Evolutionary conservation across 257 asterid species (phyloP).

Genomic region (Solanum lycopersicoides): DNA sequence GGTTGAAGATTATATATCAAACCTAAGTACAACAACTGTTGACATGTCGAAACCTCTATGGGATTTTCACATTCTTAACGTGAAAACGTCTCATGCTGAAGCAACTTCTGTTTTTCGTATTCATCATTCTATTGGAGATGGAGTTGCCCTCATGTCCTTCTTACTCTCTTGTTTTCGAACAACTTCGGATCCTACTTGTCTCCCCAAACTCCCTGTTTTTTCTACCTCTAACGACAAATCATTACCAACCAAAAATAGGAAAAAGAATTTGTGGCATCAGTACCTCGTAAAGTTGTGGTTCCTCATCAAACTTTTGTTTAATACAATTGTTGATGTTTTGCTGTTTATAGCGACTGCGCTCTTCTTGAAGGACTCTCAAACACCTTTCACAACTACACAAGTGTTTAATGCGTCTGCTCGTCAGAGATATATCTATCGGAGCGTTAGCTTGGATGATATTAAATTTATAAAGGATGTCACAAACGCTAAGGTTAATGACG

Average conservation of each 20-base stretch:
- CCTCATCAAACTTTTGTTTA: not conserved
- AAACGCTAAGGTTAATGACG: not conserved
- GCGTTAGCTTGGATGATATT: not conserved
- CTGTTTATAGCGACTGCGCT: not conserved
- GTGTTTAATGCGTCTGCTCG: not conserved
- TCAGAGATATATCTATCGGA: not conserved
- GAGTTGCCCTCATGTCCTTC: not conserved
- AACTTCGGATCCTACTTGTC: not conserved
- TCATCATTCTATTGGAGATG: not conserved
- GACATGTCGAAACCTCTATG: not conserved
- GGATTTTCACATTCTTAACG: not conserved
- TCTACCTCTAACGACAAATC: not conserved
- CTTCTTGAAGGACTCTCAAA: not conserved
- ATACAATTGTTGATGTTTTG: not conserved
- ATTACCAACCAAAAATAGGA: not conserved
- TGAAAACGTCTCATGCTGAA: not conserved
- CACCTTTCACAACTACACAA: not conserved
- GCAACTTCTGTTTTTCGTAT: not conserved
- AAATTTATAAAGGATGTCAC: not conserved
- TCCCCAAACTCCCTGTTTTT: not conserved
- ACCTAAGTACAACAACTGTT: not conserved
- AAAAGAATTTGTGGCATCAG: not conserved
- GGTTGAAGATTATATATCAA: not conserved
- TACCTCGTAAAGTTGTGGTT: not conserved
- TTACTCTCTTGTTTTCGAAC: not conserved